Conservation (phyloP, 805 yeast species). For the Brettanomyces custersianus region DNA sequence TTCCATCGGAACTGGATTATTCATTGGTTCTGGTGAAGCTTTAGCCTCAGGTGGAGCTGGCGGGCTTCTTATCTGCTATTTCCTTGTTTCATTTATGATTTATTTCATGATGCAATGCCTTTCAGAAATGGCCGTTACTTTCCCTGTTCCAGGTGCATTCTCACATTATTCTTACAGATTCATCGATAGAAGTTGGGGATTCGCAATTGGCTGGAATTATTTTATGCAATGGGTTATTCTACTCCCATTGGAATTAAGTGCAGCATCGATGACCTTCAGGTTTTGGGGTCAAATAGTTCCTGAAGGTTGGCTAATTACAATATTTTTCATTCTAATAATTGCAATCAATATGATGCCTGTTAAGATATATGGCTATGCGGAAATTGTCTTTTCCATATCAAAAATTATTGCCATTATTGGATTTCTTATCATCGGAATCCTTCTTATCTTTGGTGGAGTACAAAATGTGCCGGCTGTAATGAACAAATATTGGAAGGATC, state of each 20-base stretch:
- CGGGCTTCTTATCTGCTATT: conserved; percentile 48
- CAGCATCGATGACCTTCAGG: conserved; percentile 44
- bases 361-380: conserved; percentile 46
- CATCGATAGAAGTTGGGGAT: conserved; percentile 53
- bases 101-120: conserved; percentile 52
- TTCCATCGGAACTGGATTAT: conserved; percentile 60
- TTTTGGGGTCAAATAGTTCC: conserved; percentile 36
- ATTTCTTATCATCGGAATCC: conserved; percentile 45
- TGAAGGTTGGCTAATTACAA: conserved; percentile 42
- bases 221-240: conserved; percentile 44
- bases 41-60: conserved; percentile 58
- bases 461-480: conserved; percentile 34
- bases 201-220: conserved; percentile 53
- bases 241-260: conserved; percentile 42
- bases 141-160: conserved; percentile 59
- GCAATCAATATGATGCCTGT: conserved; percentile 46
- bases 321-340: conserved; percentile 40
- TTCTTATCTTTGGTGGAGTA: conserved; percentile 40
- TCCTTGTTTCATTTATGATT: conserved; percentile 45
- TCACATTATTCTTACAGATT: conserved; percentile 53
- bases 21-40: conserved; percentile 57
- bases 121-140: conserved; percentile 52
- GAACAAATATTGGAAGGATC: conserved; percentile 37
- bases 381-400: conserved; percentile 38
- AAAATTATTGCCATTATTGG: conserved; percentile 42